A percentile compares a stretch with the other conserved stretches of the same genome.
Conservation (phyloP, 2,329 filamentous ascomycete species). For the Colletotrichum tofieldiae region DNA sequence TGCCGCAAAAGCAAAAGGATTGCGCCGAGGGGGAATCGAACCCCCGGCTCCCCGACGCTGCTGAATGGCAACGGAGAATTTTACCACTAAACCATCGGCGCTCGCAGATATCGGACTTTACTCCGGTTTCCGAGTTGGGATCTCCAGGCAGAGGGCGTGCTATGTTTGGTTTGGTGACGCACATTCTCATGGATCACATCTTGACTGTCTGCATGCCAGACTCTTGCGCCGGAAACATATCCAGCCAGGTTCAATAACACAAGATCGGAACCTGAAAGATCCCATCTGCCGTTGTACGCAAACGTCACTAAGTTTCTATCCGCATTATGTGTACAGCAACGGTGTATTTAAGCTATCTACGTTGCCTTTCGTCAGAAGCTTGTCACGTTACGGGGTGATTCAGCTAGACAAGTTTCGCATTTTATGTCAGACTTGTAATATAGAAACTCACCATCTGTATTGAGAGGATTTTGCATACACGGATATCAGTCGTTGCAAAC, state of each 20-base stretch:
- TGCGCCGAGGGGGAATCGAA: slow-evolving; percentile 39
- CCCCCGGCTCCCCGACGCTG: slow-evolving; percentile 40
- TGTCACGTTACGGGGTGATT: neutral
- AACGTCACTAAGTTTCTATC: too few species aligned
- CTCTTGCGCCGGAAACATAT: neutral
- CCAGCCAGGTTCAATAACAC: too few species aligned
- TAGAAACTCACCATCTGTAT: neutral
- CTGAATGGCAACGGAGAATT: slow-evolving; percentile 38
- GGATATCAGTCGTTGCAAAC: too few species aligned
- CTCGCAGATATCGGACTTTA: neutral
- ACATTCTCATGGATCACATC: neutral
- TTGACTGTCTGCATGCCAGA: neutral
- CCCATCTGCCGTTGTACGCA: too few species aligned
- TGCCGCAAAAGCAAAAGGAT: neutral
- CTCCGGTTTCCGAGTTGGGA: too few species aligned
- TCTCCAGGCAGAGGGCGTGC: too few species aligned
- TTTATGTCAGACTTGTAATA: neutral
- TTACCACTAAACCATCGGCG: slow-evolving; percentile 41
- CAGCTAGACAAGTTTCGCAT: neutral
- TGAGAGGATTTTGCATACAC: neutral
- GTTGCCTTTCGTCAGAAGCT: neutral
- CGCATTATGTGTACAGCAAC: too few species aligned
- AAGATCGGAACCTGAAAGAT: too few species aligned
- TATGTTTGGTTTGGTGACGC: too few species aligned
- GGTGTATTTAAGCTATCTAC: neutral